Evolutionary conservation across 805 yeast species (phyloP).

Genomic region (Saccharomycopsis selenospora): DNA sequence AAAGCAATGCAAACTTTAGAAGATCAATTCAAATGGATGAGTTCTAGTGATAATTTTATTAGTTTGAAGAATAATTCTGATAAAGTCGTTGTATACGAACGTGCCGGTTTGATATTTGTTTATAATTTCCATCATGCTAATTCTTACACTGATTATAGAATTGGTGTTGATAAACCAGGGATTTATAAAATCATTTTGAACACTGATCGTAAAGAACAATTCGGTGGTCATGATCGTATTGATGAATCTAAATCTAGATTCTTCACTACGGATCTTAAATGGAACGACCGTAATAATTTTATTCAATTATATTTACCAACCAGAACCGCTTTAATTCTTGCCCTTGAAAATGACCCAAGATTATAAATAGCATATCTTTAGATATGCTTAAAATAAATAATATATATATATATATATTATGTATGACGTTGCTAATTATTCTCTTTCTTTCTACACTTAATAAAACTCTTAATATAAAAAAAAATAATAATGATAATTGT

Average conservation of each 20-base stretch:
- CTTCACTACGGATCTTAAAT: slow-evolving; percentile 63
- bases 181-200: slow-evolving; percentile 66
- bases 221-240: slow-evolving; percentile 78
- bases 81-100: slow-evolving; percentile 82
- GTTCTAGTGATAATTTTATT: slow-evolving; percentile 67
- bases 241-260: slow-evolving; percentile 46
- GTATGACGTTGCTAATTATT: no score
- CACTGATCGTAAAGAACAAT: slow-evolving; percentile 53
- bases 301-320: slow-evolving; percentile 76
- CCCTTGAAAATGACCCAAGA: slow-evolving; percentile 28
- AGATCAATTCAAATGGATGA: slow-evolving; percentile 61
- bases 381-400: no score
- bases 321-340: slow-evolving; percentile 61
- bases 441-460: no score
- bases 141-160: slow-evolving; percentile 77
- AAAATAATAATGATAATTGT: no score
- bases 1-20: slow-evolving; percentile 77
- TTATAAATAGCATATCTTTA: no score
- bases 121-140: slow-evolving; percentile 87
- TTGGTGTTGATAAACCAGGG: slow-evolving; percentile 84
- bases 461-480: no score
- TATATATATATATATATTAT: no score
- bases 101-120: slow-evolving; percentile 75
- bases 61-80: slow-evolving; percentile 85
- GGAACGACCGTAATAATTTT: slow-evolving; percentile 77